A percentile compares a stretch with the other conserved stretches of the same genome.
Conservation (phyloP, 805 yeast genomes). For the Geotrichum ghanense region DNA sequence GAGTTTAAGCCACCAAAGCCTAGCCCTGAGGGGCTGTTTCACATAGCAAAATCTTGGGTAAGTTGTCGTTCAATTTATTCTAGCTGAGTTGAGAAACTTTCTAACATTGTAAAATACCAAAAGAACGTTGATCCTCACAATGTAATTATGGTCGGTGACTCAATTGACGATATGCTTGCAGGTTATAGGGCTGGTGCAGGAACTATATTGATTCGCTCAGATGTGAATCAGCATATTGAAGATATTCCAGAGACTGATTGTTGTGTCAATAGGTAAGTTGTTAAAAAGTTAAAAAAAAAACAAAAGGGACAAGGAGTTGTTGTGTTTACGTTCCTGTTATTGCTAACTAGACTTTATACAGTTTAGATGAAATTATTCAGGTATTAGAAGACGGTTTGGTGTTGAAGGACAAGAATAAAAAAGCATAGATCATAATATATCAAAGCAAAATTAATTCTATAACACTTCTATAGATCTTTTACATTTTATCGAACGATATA, state of each 20-base stretch:
- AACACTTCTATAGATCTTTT: not conserved
- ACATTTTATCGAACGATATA: constrained; percentile 33
- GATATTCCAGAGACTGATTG: constrained; percentile 28
- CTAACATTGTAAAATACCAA: not conserved
- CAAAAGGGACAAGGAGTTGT: not conserved
- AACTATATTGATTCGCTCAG: constrained; percentile 42
- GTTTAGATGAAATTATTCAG: constrained; percentile 28
- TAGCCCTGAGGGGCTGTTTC: constrained; percentile 47
- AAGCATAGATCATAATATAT: too few relatives aligned
- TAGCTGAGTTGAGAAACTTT: not conserved
- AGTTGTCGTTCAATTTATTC: not conserved
- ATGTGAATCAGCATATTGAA: constrained; percentile 36
- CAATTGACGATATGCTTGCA: constrained; percentile 55
- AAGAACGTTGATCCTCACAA: constrained; percentile 30
- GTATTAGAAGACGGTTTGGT: constrained; percentile 29
- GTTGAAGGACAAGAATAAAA: constrained; percentile 7
- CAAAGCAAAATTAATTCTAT: too few relatives aligned
- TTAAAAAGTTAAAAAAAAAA: not conserved
- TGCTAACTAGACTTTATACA: constrained; percentile 7
- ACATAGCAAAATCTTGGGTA: constrained; percentile 41
- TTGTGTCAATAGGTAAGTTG: constrained; percentile 22
- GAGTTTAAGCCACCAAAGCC: constrained; percentile 62
- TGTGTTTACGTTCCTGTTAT: too few relatives aligned
- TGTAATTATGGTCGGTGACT: constrained; percentile 64
- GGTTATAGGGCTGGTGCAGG: constrained; percentile 54